These are phyloP conservation scores for Phytophthora sansomeana DNA, from an alignment of 352 stramenopile genomes.

Conservation along the genomic window DNA sequence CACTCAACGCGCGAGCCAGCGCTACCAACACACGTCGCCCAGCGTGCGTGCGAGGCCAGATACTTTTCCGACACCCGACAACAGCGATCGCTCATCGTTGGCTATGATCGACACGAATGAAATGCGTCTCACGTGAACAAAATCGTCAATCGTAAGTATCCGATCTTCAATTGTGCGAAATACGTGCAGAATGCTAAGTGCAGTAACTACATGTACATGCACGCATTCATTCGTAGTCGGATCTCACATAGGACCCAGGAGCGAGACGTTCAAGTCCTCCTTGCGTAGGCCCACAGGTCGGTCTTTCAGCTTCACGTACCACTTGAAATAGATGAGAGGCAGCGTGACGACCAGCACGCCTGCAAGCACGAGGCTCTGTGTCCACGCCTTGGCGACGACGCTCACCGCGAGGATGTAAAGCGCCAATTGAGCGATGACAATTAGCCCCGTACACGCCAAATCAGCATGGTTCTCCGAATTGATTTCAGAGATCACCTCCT, in stretches of 20 bases:
- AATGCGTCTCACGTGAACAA: too few species aligned
- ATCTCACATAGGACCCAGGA: conserved; percentile 38
- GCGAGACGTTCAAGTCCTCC: conserved; percentile 58
- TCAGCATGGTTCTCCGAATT: conserved; percentile 70
- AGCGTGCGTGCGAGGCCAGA: conserved; percentile 12
- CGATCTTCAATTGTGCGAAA: conserved; percentile 32
- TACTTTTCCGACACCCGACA: conserved; percentile 16
- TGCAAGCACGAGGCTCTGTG: conserved; percentile 57
- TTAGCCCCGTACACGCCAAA: conserved; percentile 68
- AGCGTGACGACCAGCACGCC: conserved; percentile 46
- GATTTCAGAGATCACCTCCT: conserved; percentile 57
- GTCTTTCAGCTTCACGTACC: conserved; percentile 75
- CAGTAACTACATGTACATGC: too few species aligned
- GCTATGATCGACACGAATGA: conserved; percentile 27
- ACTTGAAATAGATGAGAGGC: conserved; percentile 79
- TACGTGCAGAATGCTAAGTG: too few species aligned
- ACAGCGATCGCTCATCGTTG: conserved; percentile 21
- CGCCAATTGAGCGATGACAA: conserved; percentile 64
- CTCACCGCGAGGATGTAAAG: conserved; percentile 78
- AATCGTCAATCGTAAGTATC: too few species aligned
- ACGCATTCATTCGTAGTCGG: background rate
- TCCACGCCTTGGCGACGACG: conserved; percentile 68
- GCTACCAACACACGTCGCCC: background rate
- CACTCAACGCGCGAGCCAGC: conserved; percentile 15
- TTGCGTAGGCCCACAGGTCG: conserved; percentile 58